Percentiles rank a stretch among this genome's conserved stretches.
These are phyloP conservation scores for Zygoascus biomembranicola DNA, from an alignment of 805 yeast species.

Conservation along the genomic window DNA sequence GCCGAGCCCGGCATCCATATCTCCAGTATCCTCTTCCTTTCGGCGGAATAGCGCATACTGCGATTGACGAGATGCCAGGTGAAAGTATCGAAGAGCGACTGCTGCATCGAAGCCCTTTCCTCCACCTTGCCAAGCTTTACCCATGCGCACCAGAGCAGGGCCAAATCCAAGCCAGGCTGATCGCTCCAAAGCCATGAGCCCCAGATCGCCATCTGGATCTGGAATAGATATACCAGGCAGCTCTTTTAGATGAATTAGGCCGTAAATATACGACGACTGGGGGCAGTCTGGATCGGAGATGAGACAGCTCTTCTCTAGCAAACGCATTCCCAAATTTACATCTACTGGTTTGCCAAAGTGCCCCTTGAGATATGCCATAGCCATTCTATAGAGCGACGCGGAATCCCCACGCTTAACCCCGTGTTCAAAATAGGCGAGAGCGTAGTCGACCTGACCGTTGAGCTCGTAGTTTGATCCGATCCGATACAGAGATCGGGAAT, in stretches of 20 bases:
- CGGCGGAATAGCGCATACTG: conserved; percentile 19
- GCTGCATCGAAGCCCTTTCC: conserved; percentile 25
- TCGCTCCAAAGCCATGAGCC: conserved; percentile 25
- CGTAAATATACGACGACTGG: conserved; percentile 31
- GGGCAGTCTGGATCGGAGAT: conserved; percentile 32
- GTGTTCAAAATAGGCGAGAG: conserved; percentile 26
- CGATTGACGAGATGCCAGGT: conserved; percentile 29
- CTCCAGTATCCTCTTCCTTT: conserved; percentile 3
- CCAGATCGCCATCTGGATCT: conserved; percentile 11
- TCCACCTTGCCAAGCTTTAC: conserved; percentile 29
- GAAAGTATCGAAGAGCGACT: conserved; percentile 27
- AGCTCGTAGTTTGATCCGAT: conserved; percentile 29
- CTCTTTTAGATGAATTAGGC: conserved; percentile 30
- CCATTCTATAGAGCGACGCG: conserved; percentile 32
- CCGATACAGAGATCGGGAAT: conserved; percentile 30
- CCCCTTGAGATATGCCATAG: conserved; percentile 28
- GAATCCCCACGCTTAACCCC: conserved; percentile 31
- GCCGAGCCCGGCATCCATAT: conserved; percentile 8
- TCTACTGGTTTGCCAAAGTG: conserved; percentile 24
- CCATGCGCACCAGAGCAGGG: conserved; percentile 31
- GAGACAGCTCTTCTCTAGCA: conserved; percentile 22
- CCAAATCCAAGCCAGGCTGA: conserved; percentile 32
- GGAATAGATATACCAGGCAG: conserved; percentile 8
- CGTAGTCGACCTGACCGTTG: conserved; percentile 24
- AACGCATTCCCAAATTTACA: conserved; percentile 18